Evolutionary conservation across 2,329 filamentous ascomycete genomes (phyloP), one percentile per base, ranked within the genome.

Genomic region (Colletotrichum coccodes): DNA sequence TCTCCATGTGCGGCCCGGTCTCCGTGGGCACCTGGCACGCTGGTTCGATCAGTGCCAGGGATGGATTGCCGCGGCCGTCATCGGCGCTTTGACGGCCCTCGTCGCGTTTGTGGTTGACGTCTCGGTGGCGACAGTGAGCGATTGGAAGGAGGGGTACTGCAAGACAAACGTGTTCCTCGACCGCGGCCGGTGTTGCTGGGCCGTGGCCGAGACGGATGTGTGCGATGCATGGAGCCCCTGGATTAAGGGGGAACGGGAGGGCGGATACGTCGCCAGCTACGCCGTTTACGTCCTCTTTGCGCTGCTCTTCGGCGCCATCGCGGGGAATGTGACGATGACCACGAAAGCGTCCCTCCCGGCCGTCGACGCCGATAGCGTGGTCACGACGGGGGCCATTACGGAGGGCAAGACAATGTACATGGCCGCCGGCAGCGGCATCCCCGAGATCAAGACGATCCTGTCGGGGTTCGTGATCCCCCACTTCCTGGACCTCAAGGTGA

Each of bases 401-500:
- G 56, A 54, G 2, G 84, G 82, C 0, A 89, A 89, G 74, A 79
- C 76, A 4, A 88, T 89, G 80, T 89, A 88, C 72, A 86, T 89
- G 84, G 86, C 86, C 4, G 84, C 86, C 38, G 87, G 88, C 6
- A 85, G 81, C 67, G 88, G 88, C 0, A 89, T 90, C 38, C 88
- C 88, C 0, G 87, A 90, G 75, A 89, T 90, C 79, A 90, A 90
- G 75, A 89, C 86, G 2, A 86, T 90, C 44, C 76, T 89, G 3
- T 87, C 85, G 4, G 87, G 87, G n/a, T 90, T 89, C 74, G 85
- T 86, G 16, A 89, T 90, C 50, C 87, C 86, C 1, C 80, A 85
- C 52, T 88, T 89, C 69, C 80, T 90, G 3, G 83, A 84, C 66
- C 77, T 88, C 71, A 86, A 85, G 67, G 86, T 88, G 7, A 77